These are phyloP conservation scores for Quercus alba DNA, from an alignment of 306 rosid species.

Conservation along the genomic window DNA sequence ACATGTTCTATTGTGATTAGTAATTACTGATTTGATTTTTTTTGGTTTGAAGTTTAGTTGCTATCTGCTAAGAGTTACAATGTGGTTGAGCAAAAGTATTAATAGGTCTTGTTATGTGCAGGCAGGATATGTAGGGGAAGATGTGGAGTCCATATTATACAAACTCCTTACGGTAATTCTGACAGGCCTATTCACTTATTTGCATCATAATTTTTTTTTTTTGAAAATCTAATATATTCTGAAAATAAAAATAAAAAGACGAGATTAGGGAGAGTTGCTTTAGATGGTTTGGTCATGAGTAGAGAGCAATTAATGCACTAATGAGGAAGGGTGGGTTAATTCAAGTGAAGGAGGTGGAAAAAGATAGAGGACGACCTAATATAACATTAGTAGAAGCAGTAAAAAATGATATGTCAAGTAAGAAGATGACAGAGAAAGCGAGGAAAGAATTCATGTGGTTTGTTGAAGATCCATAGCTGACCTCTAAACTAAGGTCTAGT, in stretches of 20 bases:
- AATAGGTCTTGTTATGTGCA: slow-evolving; percentile 30
- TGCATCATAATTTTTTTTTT: background rate
- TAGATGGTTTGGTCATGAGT: too few relatives aligned
- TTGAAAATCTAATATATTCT: background rate
- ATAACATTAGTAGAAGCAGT: too few relatives aligned
- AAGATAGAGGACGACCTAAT: too few relatives aligned
- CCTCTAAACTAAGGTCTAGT: too few relatives aligned
- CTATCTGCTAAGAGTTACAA: background rate
- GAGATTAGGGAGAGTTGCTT: too few relatives aligned
- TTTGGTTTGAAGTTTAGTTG: slow-evolving; percentile 7
- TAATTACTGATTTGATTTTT: background rate
- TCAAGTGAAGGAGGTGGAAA: too few relatives aligned
- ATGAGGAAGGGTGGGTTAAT: too few relatives aligned
- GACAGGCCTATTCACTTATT: background rate
- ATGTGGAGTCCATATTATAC: slow-evolving; percentile 91
- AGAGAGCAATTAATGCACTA: too few relatives aligned
- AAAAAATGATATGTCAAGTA: too few relatives aligned
- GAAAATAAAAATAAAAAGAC: background rate
- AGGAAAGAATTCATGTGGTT: too few relatives aligned
- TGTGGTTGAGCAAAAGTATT: background rate
- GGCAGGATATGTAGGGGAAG: slow-evolving; percentile 99
- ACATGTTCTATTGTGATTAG: background rate
- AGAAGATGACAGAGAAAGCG: too few relatives aligned
- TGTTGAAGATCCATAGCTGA: too few relatives aligned
- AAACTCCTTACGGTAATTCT: slow-evolving; percentile 79